Percentiles rank a stretch among this genome's conserved stretches.
Evolutionary conservation across 768 basidiomycete genomes (phyloP).

Genomic region (Kockovaella imperatae): DNA sequence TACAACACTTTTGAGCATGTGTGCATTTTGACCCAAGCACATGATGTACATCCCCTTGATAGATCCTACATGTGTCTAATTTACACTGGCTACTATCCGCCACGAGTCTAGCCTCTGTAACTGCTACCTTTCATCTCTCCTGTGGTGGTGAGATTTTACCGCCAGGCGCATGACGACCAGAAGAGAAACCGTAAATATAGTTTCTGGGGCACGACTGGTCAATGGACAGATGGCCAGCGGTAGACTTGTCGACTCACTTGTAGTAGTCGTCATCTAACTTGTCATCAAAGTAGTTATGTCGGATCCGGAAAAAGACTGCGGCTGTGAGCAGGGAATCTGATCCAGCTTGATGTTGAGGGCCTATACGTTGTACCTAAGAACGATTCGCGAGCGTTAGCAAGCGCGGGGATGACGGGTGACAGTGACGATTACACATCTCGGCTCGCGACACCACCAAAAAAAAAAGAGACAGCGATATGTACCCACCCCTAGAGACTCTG

Average conservation of each 20-base stretch:
- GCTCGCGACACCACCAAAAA: neutral
- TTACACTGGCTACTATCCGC: no score
- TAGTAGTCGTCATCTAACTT: conserved; percentile 63
- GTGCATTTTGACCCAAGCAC: no score
- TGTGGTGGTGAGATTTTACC: conserved; percentile 19
- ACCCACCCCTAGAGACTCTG: conserved; percentile 86
- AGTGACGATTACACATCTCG: no score
- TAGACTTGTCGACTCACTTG: conserved; percentile 28
- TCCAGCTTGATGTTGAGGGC: conserved; percentile 88
- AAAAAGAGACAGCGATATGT: neutral
- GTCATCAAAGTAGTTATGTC: conserved; percentile 82
- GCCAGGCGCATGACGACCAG: conserved; percentile 27
- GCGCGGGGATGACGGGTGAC: no score
- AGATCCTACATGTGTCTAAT: no score
- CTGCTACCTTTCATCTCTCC: neutral
- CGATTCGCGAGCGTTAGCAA: no score
- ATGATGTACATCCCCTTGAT: no score
- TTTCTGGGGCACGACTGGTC: conserved; percentile 13
- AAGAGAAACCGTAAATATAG: conserved; percentile 39
- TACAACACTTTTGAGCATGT: no score
- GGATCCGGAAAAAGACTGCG: conserved; percentile 92
- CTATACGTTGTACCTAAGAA: conserved; percentile 84
- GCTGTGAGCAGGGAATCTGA: conserved; percentile 93
- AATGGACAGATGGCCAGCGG: neutral
- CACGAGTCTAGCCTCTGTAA: neutral